Evolutionary conservation across 169 alveolate genomes (phyloP), one percentile per base, ranked within the genome.

Genomic region (Plasmodium cynomolgi): DNA sequence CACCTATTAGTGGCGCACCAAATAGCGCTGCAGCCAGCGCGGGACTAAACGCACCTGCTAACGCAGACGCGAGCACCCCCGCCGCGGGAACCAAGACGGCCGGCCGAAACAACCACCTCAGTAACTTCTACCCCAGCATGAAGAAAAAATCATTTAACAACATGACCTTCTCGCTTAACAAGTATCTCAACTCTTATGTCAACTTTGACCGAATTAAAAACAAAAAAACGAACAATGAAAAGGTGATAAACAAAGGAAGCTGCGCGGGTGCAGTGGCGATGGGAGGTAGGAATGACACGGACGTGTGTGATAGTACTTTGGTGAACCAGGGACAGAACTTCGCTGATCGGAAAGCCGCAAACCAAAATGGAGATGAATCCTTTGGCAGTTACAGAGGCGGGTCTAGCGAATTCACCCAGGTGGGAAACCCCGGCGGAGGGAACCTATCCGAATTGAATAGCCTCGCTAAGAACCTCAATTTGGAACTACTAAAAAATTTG

Each of bases 121-220:
- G 37, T 39, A 58, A 26, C 20, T 58, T 58, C 34, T 17, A 71
- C n/a, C 72, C 74, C 29, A 84, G 75, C 31, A 62, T 31, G 31
- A 86, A 86, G 15, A 86, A 86, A 54, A 75, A 75, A 77, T 17
- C 79, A 23, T 74, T 86, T 56, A 75, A 77, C 68, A 86, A 86
- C 68, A 50, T 86, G 47, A 34, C 93, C 29, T 86, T 86, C 68
- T 86, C 93, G 11, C 68, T 86, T 77, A 77, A 86, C 20, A 86
- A 86, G 44, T 86, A 86, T 17, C 44, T 86, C 20, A 86, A 50
- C 33, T 77, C 88, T 0, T 47, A 47, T 56, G 85, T 75, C 6
- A 86, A 50, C 44, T 47, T 31, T 56, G 81, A 75, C 44, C 58
- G 71, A 20, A 31, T 26, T 9, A 77, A 86, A 31, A 75, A 17